Base-by-base conservation (phyloP, 176 grass and related monocot genomes). In the Pontederia paniculata region DNA sequence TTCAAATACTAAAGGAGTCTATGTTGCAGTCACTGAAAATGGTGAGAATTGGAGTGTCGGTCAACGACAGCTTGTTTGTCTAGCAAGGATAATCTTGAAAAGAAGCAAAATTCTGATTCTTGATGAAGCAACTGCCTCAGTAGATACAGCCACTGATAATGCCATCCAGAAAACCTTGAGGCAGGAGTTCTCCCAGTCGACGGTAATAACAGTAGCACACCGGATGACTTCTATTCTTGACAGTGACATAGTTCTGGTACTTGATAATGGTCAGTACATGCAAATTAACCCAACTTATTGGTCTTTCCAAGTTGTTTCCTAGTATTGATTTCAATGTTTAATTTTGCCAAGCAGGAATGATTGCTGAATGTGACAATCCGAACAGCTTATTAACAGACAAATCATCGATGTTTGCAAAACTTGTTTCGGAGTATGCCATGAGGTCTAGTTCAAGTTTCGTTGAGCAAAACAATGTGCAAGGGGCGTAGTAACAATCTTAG, bases 41-140 rank as follows among this genome's bases (percentile, higher is more conserved):
- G 83, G 93, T 0, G 83, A 90, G 46, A 97, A 97, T 51, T 97
- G 86, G 93, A 97, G 93, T 31, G 77, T 66, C 0, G 80, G 93
- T 14, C 83, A 97, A 10, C 65, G 69, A 10, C 93, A 97, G 68
- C 93, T 97, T 44, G 89, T 97, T 61, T 97, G 86, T 60, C 75
- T 97, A 12, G 71, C 67, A 0, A 80, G 77, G 13, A 77, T 90
- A 28, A 71, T 97, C 48, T 80, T 97, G 23, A 62, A 52, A 49
- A 81, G 74, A 65, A 90, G 78, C 65, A 87, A 70, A 58, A 88
- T 97, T 37, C 55, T 90, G 2, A 80, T 97, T 54, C 77, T 97
- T 3, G 86, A 97, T 17, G 86, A 87, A 67, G 91, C 91, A 5
- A 90, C 86, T 4, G 86, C 91, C 9, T 97, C 91, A 15, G 86